phyloP scores from a whole-genome alignment of 2,329 filamentous ascomycete species.

The Rhynchosporium secalis region DNA sequence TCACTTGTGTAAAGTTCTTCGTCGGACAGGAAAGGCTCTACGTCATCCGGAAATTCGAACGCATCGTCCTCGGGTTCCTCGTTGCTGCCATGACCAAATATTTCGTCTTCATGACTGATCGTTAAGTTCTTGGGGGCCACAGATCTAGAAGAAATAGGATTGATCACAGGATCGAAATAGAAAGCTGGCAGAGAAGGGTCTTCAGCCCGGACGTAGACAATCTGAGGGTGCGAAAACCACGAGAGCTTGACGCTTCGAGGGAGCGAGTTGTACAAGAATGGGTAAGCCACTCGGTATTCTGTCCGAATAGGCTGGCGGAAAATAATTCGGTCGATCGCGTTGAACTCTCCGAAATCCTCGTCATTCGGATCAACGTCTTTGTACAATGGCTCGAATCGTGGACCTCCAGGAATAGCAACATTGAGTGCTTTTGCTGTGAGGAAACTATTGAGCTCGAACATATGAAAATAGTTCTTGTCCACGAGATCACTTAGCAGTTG shows the following conservation, averaged over 20 bases:
- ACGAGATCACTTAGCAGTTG: slow-evolving; percentile 89
- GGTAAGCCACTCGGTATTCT: slow-evolving; percentile 92
- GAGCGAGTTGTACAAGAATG: slow-evolving; percentile 93
- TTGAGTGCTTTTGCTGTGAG: slow-evolving; percentile 96
- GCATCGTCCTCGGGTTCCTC: slow-evolving; percentile 71
- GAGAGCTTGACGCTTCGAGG: slow-evolving; percentile 90
- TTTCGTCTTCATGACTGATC: slow-evolving; percentile 86
- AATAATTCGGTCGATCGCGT: slow-evolving; percentile 98
- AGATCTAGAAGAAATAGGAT: slow-evolving; percentile 92
- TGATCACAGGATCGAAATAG: slow-evolving; percentile 97
- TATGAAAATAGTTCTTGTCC: slow-evolving; percentile 96
- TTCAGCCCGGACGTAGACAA: slow-evolving; percentile 85
- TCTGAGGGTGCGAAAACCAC: slow-evolving; percentile 92
- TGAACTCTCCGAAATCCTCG: slow-evolving; percentile 99
- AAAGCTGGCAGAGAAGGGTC: slow-evolving; percentile 90
- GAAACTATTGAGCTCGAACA: slow-evolving; percentile 94
- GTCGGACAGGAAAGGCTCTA: slow-evolving; percentile 86
- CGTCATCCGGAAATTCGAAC: slow-evolving; percentile 76
- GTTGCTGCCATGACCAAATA: slow-evolving; percentile 80
- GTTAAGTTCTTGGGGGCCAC: slow-evolving; percentile 94
- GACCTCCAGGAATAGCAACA: slow-evolving; percentile 95
- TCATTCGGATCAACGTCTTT: slow-evolving; percentile 99
- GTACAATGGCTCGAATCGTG: slow-evolving; percentile 93
- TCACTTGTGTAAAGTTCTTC: slow-evolving; percentile 88
- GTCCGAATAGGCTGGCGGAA: slow-evolving; percentile 94